Evolutionary conservation across 176 grass and related monocot genomes (phyloP), one percentile per base, ranked within the genome.

Genomic region (Rhynchospora pubera): DNA sequence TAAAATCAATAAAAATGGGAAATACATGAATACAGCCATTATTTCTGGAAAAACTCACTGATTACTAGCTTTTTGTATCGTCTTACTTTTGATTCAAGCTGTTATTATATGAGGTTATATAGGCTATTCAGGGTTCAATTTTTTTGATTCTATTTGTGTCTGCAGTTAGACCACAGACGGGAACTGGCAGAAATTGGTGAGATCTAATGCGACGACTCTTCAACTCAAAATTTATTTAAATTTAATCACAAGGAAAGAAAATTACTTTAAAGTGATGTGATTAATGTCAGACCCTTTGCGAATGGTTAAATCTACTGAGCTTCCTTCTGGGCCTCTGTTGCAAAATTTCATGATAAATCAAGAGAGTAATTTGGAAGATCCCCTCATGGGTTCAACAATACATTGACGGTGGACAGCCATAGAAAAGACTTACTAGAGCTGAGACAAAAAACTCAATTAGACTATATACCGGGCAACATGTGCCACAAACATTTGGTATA

Each of bases 281-380:
- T 85, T 98, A 51, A 83, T 88, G 70, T 93, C 84, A 62, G 68
- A 65, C 59, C 90, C 96, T 78, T 79, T 98, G 19, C 84, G 87
- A 84, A 98, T 91, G 19, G 85, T 85, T 75, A 98, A 91, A 88
- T 93, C 86, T 55, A 98, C 87, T 4, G 69, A 85, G 71, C 89
- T 98, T 91, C 96, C 96, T 91, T 98, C 96, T 61, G 87, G 56
- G 14, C 96, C 96, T 87, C 96, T 98, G 79, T 23, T 61, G 89
- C 64, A 81, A 28, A 51, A 77, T 73, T 32, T n/a, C 82, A 77
- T 0, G 10, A 57, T 53, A 51, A 26, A 2, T 84, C 78, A 81
- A 81, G 5, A 26, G 57, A 64, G 6, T 42, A 46, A 81, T 9
- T 46, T 3, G 15, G 61, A 81, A 81, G 4, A 74, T 74, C 19